phyloP scores from a whole-genome alignment of 306 rosid species.

The Quercus rubra region DNA sequence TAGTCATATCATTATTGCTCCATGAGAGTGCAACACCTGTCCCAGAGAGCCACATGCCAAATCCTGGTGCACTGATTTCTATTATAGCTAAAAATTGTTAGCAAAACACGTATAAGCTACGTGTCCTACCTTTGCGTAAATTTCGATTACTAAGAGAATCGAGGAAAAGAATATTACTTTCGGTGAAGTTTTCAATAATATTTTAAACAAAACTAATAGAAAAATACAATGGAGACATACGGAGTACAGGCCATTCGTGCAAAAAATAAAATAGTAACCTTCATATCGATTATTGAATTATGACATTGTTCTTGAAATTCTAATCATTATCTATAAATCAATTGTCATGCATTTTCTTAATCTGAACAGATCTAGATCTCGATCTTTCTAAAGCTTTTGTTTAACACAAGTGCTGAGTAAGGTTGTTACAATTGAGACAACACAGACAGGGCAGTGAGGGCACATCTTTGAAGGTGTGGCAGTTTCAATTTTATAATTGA shows the following conservation, averaged over 20 bases:
- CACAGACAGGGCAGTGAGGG: background rate
- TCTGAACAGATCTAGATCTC: slow-evolving; percentile 33
- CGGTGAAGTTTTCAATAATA: background rate
- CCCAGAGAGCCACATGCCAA: background rate
- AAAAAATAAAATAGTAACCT: background rate
- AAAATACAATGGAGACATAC: slow-evolving; percentile 1
- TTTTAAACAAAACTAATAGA: background rate
- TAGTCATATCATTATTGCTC: background rate
- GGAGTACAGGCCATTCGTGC: slow-evolving; percentile 36
- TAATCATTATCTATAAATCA: slow-evolving; percentile 5
- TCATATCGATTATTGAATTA: background rate
- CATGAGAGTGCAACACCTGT: background rate
- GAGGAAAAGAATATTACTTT: background rate
- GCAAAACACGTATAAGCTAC: slow-evolving; percentile 13
- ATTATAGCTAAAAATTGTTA: background rate
- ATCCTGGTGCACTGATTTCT: background rate
- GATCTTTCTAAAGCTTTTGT: slow-evolving; percentile 3
- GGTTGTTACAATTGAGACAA: slow-evolving; percentile 23
- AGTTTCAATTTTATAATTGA: slow-evolving; percentile 2
- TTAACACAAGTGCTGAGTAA: slow-evolving; percentile 14
- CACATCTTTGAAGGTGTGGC: slow-evolving; percentile 12
- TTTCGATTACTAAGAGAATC: background rate
- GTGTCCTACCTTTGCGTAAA: slow-evolving; percentile 10
- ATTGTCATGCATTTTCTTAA: background rate
- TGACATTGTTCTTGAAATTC: slow-evolving; percentile 22